Percentiles rank a stretch among this genome's conserved stretches.
Evolutionary conservation across 176 grass and related monocot genomes (phyloP).

Genomic region (bread wheat (Triticum aestivum)): DNA sequence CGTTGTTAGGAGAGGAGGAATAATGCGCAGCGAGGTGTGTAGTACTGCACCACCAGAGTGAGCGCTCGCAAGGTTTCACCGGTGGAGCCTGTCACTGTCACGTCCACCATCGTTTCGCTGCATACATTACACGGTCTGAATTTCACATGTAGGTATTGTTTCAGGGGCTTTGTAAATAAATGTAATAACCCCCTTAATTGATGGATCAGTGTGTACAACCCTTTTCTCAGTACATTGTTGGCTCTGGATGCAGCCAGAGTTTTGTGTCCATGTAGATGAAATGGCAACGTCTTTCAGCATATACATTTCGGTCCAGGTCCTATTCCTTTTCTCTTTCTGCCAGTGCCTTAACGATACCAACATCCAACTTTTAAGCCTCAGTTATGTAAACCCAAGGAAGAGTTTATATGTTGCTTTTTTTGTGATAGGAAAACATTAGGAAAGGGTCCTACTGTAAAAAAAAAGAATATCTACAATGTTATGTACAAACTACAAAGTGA

Average conservation of each 20-base stretch:
- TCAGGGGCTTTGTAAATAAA: conserved; percentile 3
- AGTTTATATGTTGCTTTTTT: not conserved
- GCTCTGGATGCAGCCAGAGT: not conserved
- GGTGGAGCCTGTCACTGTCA: conserved; percentile 18
- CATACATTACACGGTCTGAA: conserved; percentile 14
- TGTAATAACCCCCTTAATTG: conserved; percentile 21
- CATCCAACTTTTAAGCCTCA: not conserved
- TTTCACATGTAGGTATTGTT: conserved; percentile 2
- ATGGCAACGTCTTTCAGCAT: not conserved
- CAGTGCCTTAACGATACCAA: not conserved
- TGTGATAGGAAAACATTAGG: too few species aligned
- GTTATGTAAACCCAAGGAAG: not conserved
- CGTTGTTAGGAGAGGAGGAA: conserved; percentile 22
- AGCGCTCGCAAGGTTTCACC: conserved; percentile 49
- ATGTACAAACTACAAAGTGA: not conserved
- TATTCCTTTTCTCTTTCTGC: not conserved
- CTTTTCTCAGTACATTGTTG: not conserved
- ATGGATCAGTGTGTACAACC: not conserved
- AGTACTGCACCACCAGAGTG: conserved; percentile 51
- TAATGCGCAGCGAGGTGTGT: conserved; percentile 28
- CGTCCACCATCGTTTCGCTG: not conserved
- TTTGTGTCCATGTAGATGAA: not conserved
- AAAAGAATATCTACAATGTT: not conserved
- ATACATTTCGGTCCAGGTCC: not conserved
- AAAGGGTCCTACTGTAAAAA: too few species aligned